phyloP scores from a whole-genome alignment of 164 flowering plant species.

The Macadamia tetraphylla region DNA sequence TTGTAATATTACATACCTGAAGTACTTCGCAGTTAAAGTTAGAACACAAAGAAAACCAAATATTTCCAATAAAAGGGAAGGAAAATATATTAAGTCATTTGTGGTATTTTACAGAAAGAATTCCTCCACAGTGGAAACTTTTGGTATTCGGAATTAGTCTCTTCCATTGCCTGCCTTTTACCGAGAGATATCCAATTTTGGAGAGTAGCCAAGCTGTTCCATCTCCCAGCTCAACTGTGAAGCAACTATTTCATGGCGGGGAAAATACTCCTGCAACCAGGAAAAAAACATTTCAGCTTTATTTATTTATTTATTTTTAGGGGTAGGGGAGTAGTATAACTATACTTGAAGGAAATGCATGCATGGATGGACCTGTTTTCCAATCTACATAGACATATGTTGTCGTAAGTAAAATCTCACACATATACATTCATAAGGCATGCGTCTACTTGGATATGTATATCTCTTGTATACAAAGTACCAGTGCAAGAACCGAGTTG shows the following conservation, averaged over 20 bases:
- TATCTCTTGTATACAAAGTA: too few species aligned
- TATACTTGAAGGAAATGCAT: too few species aligned
- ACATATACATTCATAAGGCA: too few species aligned
- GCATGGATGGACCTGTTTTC: too few species aligned
- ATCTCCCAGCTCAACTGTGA: conserved; percentile 81
- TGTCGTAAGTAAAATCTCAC: too few species aligned
- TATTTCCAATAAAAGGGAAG: conserved; percentile 17
- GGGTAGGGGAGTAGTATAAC: too few species aligned
- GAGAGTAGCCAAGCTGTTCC: conserved; percentile 62
- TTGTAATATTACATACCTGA: not conserved
- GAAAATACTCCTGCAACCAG: conserved; percentile 66
- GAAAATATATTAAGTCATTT: conserved; percentile 33
- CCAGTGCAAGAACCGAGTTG: too few species aligned
- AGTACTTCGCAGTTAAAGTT: conserved; percentile 16
- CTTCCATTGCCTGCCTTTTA: conserved; percentile 29
- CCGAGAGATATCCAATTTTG: conserved; percentile 51
- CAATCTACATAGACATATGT: too few species aligned
- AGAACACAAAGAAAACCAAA: conserved; percentile 10
- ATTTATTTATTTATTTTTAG: too few species aligned
- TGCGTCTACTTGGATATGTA: too few species aligned
- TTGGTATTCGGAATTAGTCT: conserved; percentile 23
- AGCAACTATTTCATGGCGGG: conserved; percentile 75
- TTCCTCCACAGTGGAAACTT: conserved; percentile 20
- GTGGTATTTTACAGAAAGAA: conserved; percentile 39
- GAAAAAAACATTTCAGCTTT: not conserved